Conservation (phyloP, 768 basidiomycete species). For the Pulveroboletus sp. region DNA sequence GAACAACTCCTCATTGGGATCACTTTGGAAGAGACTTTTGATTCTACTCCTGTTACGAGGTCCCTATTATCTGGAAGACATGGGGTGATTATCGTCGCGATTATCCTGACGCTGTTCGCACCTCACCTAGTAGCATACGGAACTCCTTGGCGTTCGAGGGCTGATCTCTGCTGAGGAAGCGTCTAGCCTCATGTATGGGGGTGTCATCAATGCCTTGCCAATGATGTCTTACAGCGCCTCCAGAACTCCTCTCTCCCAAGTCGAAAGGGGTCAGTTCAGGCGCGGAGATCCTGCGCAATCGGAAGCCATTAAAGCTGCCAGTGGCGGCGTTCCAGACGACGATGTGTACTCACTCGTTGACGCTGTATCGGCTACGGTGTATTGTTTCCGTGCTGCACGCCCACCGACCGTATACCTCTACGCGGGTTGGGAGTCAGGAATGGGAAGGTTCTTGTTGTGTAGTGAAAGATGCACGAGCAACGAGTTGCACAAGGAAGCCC, state of each 20-base stretch:
- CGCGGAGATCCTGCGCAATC: conserved; percentile 15
- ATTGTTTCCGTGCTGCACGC: conserved; percentile 21
- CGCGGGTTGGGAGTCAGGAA: conserved; percentile 17
- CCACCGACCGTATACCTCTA: conserved; percentile 26
- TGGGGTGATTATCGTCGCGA: background rate
- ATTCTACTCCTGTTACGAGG: fast-evolving
- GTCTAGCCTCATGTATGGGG: conserved; percentile 14
- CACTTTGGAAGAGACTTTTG: background rate
- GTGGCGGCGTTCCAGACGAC: background rate
- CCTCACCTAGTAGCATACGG: conserved; percentile 15
- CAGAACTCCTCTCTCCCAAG: conserved; percentile 13
- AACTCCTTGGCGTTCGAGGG: conserved; percentile 20
- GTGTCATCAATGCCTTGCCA: conserved; percentile 4
- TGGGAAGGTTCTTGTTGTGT: conserved; percentile 23
- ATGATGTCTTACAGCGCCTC: conserved; percentile 17
- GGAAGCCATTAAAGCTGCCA: background rate
- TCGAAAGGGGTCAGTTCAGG: conserved; percentile 11
- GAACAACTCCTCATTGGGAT: background rate
- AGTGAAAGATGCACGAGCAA: conserved; percentile 19
- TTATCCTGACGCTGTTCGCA: conserved; percentile 13
- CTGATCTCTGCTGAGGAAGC: conserved; percentile 22
- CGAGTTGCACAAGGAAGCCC: conserved; percentile 24
- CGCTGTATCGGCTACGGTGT: conserved; percentile 19
- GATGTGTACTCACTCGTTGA: conserved; percentile 25
- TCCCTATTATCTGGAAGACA: background rate